Percentiles rank a stretch among this genome's conserved stretches.
These are phyloP conservation scores for Fusarium avenaceum DNA, from an alignment of 2,329 filamentous ascomycete genomes.

Conservation along the genomic window DNA sequence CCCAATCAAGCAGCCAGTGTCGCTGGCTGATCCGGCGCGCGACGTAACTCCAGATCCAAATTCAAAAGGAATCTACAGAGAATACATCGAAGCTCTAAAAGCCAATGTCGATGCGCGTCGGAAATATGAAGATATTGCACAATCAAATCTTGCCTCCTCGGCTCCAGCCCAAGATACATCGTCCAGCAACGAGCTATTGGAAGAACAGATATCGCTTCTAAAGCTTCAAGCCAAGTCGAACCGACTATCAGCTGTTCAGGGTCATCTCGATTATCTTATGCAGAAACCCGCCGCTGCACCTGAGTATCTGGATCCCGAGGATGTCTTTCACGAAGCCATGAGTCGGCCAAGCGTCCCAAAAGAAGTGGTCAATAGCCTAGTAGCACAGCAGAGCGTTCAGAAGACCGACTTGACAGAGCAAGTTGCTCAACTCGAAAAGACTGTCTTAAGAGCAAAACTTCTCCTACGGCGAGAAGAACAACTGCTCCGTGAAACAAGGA, in stretches of 20 bases:
- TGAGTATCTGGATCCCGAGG: conserved; percentile 64
- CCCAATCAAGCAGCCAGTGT: conserved; percentile 61
- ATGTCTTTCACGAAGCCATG: conserved; percentile 61
- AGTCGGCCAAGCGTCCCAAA: conserved; percentile 65
- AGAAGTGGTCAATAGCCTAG: conserved; percentile 65
- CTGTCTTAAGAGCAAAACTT: conserved; percentile 70
- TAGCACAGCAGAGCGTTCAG: conserved; percentile 56
- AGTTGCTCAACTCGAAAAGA: conserved; percentile 68
- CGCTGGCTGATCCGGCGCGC: conserved; percentile 60
- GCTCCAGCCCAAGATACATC: conserved; percentile 39
- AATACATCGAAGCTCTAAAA: conserved; percentile 68
- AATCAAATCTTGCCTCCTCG: conserved; percentile 37
- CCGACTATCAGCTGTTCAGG: conserved; percentile 64
- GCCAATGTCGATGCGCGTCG: conserved; percentile 65
- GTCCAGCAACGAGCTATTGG: conserved; percentile 52
- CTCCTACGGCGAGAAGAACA: conserved; percentile 69
- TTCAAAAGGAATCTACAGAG: conserved; percentile 63
- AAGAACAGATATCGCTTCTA: conserved; percentile 65
- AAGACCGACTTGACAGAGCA: conserved; percentile 62
- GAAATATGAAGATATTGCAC: conserved; percentile 59
- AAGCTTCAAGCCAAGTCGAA: conserved; percentile 66
- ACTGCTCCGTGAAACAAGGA: conserved; percentile 63
- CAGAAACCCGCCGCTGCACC: conserved; percentile 66
- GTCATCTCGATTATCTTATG: conserved; percentile 64
- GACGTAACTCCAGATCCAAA: conserved; percentile 55